Percentiles rank a stretch among this genome's conserved stretches.
These are phyloP conservation scores for Paecilomyces variotii DNA, from an alignment of 2,329 filamentous ascomycete species.

Conservation along the genomic window DNA sequence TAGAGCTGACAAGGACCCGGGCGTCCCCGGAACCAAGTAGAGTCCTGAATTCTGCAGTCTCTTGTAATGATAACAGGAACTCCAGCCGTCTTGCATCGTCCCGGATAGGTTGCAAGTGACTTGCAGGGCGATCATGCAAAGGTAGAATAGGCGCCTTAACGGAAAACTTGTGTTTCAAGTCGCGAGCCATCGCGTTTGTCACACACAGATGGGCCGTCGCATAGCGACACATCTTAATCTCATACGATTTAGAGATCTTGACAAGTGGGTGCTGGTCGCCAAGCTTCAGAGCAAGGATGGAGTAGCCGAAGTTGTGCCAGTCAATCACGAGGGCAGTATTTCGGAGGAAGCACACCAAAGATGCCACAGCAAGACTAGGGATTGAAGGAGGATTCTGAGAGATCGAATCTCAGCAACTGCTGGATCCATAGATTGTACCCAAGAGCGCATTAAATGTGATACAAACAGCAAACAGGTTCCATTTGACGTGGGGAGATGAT, in stretches of 20 bases:
- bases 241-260: constrained; percentile 66
- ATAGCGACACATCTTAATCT: constrained; percentile 59
- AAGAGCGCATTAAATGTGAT: background rate
- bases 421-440: background rate
- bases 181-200: constrained; percentile 75
- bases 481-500: background rate
- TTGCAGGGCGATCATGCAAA: constrained; percentile 78
- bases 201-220: constrained; percentile 77
- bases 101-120: constrained; percentile 67
- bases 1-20: constrained; percentile 78
- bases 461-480: background rate
- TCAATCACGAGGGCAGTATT: constrained; percentile 81
- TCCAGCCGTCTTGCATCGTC: constrained; percentile 40
- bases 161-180: constrained; percentile 60
- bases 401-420: background rate
- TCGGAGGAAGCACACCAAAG: constrained; percentile 64
- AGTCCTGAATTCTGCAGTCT: constrained; percentile 53
- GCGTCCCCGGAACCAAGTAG: constrained; percentile 52
- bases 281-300: constrained; percentile 67
- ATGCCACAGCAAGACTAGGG: constrained; percentile 72
- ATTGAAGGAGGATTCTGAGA: constrained; percentile 85
- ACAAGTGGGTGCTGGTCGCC: constrained; percentile 65
- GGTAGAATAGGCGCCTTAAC: constrained; percentile 60
- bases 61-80: constrained; percentile 59
- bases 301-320: constrained; percentile 99